Conservation (phyloP, 768 basidiomycete genomes). For the Mycena galopus region DNA sequence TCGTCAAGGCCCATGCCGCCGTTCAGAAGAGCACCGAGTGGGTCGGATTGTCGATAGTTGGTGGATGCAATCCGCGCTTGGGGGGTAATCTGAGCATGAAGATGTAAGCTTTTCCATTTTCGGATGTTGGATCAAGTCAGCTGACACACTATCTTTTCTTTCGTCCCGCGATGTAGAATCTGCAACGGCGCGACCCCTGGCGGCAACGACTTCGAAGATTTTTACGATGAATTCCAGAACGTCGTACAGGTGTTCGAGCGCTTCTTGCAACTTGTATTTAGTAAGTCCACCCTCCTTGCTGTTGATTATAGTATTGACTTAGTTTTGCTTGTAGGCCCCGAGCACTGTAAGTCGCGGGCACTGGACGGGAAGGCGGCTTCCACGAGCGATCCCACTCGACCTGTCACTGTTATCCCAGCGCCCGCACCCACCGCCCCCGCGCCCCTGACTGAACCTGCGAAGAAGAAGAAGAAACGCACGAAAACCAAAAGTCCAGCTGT, state of each 20-base stretch:
- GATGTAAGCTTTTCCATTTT: not conserved
- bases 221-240: conserved; percentile 7
- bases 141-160: too few species aligned
- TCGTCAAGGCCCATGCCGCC: not conserved
- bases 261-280: not conserved
- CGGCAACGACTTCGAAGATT: conserved; percentile 19
- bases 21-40: not conserved
- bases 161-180: conserved; percentile 8
- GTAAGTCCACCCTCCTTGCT: not conserved
- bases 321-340: too few species aligned
- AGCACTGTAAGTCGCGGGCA: too few species aligned
- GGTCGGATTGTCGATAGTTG: conserved; percentile 6
- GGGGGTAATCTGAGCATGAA: conserved; percentile 7
- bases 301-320: too few species aligned
- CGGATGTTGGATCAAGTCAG: not conserved
- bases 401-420: not conserved
- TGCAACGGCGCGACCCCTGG: conserved; percentile 9
- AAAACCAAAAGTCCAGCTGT: too few species aligned
- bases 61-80: conserved; percentile 12
- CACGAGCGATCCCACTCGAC: not conserved
- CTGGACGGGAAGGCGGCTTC: too few species aligned
- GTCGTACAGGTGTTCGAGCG: not conserved
- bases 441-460: too few species aligned
- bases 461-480: too few species aligned
- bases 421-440: not conserved